Conservation (phyloP, 2,329 filamentous ascomycete genomes). For the Venturia oleaginea region DNA sequence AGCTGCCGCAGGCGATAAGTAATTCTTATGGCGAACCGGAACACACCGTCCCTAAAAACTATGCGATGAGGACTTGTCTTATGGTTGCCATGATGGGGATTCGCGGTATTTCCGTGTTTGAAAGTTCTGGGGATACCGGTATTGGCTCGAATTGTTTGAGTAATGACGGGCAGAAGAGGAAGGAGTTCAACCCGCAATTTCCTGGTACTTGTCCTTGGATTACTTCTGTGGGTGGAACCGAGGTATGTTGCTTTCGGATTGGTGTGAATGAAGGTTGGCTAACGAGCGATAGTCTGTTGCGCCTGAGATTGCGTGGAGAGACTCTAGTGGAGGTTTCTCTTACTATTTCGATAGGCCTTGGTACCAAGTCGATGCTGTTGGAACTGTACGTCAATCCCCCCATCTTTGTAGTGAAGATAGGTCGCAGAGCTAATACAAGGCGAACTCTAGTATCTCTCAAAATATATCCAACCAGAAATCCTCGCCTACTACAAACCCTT, state of each 20-base stretch:
- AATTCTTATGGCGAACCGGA: slow-evolving; percentile 34
- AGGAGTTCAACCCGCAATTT: slow-evolving; percentile 36
- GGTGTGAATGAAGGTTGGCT: not conserved
- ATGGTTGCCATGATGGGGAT: slow-evolving; percentile 32
- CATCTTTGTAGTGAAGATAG: not conserved
- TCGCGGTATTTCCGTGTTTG: slow-evolving; percentile 32
- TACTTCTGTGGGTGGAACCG: slow-evolving; percentile 37
- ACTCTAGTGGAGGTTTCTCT: slow-evolving; percentile 37
- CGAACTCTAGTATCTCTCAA: slow-evolving; percentile 1
- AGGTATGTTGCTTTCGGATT: slow-evolving; percentile 12
- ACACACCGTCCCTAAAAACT: slow-evolving; percentile 29
- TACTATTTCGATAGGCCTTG: slow-evolving; percentile 33
- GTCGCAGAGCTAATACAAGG: not conserved
- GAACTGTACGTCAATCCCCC: not conserved
- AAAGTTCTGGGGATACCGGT: slow-evolving; percentile 32
- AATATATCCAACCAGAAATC: not conserved
- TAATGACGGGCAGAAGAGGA: slow-evolving; percentile 37
- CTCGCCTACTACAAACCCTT: slow-evolving; percentile 8
- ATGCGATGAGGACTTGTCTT: slow-evolving; percentile 30
- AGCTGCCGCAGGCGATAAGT: slow-evolving; percentile 29
- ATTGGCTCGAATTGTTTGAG: slow-evolving; percentile 34
- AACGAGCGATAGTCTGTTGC: slow-evolving; percentile 18
- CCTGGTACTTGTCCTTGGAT: slow-evolving; percentile 40
- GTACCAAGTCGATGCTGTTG: slow-evolving; percentile 27
- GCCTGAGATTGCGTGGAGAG: slow-evolving; percentile 30